These are phyloP conservation scores for Sporothrix inflata DNA, from an alignment of 2,329 filamentous ascomycete species.

Conservation along the genomic window DNA sequence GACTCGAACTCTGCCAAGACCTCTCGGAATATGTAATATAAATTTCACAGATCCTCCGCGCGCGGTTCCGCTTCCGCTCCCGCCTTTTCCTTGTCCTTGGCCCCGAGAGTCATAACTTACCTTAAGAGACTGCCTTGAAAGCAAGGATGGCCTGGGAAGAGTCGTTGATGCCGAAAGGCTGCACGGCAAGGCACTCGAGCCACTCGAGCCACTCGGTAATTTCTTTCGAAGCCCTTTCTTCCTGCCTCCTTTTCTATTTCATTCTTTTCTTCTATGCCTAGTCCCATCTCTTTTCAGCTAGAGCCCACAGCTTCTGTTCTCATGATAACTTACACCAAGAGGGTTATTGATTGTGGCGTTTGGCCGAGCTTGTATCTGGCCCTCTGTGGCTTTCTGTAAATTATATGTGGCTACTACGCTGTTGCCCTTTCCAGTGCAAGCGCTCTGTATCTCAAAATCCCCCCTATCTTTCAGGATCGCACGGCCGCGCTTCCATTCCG, in stretches of 20 bases:
- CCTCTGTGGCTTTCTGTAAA: neutral
- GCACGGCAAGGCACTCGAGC: neutral
- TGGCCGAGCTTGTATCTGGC: neutral
- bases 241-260: neutral
- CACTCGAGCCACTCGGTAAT: neutral
- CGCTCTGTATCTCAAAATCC: neutral
- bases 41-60: neutral
- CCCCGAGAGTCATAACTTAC: neutral
- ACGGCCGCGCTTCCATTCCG: constrained; percentile 1
- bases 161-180: neutral
- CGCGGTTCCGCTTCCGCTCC: neutral
- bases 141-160: neutral
- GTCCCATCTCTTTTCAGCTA: neutral
- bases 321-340: neutral
- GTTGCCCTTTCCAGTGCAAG: neutral
- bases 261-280: neutral
- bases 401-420: neutral
- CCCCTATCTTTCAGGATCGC: neutral
- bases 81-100: neutral
- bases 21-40: neutral
- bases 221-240: neutral
- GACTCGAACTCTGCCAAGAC: neutral
- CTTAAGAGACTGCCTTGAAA: neutral
- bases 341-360: neutral
- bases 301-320: neutral